phyloP scores from a whole-genome alignment of 805 yeast species.

The Yamadazyma scolyti region DNA sequence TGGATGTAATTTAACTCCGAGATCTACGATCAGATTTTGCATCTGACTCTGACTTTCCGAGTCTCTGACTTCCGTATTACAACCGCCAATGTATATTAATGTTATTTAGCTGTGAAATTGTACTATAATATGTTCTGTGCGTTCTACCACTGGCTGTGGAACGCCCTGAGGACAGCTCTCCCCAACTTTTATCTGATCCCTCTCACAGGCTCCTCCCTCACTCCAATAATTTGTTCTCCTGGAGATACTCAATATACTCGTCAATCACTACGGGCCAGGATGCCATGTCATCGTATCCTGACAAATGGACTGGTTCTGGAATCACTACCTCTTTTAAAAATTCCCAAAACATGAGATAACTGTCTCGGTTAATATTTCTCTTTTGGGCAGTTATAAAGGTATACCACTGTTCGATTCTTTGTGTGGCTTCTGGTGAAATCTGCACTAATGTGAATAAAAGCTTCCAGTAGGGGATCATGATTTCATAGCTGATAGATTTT shows the following conservation, averaged over 20 bases:
- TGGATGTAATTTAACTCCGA: no score
- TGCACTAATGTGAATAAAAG: slow-evolving; percentile 46
- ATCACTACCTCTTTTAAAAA: slow-evolving; percentile 51
- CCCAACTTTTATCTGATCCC: no score
- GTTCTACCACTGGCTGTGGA: no score
- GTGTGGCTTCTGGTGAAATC: slow-evolving; percentile 7
- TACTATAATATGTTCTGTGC: no score
- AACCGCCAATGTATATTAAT: no score
- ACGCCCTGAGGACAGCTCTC: no score
- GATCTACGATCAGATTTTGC: no score
- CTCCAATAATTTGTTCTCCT: no score
- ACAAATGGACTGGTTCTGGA: slow-evolving; percentile 47
- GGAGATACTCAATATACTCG: slow-evolving; percentile 74
- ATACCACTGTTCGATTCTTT: slow-evolving; percentile 54
- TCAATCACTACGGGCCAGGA: slow-evolving; percentile 94
- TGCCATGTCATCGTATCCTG: slow-evolving; percentile 68
- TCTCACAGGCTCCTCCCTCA: no score
- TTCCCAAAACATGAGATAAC: slow-evolving; percentile 80
- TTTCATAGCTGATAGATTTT: slow-evolving; percentile 52
- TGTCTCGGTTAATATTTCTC: slow-evolving; percentile 60
- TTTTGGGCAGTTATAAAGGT: slow-evolving; percentile 47
- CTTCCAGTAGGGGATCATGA: slow-evolving; percentile 75
- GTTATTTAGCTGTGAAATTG: no score
- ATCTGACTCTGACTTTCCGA: no score
- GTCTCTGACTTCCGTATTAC: no score